Percentiles rank a stretch among this genome's conserved stretches.
Conservation (phyloP, 1,284 basidiomycete genomes). For the Naganishia sp. region DNA sequence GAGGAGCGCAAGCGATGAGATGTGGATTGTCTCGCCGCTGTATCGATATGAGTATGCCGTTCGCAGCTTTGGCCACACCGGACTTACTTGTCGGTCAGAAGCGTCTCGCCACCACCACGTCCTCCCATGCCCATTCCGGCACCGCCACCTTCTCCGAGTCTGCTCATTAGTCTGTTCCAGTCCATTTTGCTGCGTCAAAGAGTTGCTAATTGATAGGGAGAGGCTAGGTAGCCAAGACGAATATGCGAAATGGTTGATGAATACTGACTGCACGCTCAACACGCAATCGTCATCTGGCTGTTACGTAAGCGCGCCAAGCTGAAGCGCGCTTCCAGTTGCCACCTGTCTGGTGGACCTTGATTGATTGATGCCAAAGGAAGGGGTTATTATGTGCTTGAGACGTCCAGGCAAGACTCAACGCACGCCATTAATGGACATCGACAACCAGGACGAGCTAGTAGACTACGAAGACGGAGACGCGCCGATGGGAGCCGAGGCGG, state of each 20-base stretch:
- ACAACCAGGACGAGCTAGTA: slow-evolving; percentile 13
- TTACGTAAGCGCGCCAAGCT: slow-evolving; percentile 14
- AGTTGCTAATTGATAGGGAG: slow-evolving; percentile 1
- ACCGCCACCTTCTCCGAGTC: slow-evolving; percentile 33
- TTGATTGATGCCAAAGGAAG: background rate
- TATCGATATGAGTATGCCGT: slow-evolving; percentile 12
- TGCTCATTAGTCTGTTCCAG: slow-evolving; percentile 36
- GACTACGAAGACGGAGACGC: slow-evolving; percentile 22
- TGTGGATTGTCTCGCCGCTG: slow-evolving; percentile 94
- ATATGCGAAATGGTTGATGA: background rate
- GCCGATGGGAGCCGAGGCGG: slow-evolving; percentile 4
- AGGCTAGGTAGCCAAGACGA: too few species aligned
- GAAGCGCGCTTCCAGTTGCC: background rate
- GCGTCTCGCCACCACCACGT: slow-evolving; percentile 40
- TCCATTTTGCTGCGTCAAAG: slow-evolving; percentile 26
- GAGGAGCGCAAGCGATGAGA: slow-evolving; percentile 86
- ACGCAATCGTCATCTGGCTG: slow-evolving; percentile 22
- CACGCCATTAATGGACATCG: slow-evolving; percentile 13
- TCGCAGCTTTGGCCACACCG: background rate
- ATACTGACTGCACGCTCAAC: slow-evolving; percentile 1
- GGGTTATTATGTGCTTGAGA: too few species aligned
- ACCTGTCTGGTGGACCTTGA: background rate
- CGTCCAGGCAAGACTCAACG: background rate
- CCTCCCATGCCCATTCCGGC: slow-evolving; percentile 37
- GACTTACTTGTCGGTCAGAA: slow-evolving; percentile 54